Evolutionary conservation across 2,329 filamentous ascomycete species (phyloP).

Genomic region (Colletotrichum cuscutae): DNA sequence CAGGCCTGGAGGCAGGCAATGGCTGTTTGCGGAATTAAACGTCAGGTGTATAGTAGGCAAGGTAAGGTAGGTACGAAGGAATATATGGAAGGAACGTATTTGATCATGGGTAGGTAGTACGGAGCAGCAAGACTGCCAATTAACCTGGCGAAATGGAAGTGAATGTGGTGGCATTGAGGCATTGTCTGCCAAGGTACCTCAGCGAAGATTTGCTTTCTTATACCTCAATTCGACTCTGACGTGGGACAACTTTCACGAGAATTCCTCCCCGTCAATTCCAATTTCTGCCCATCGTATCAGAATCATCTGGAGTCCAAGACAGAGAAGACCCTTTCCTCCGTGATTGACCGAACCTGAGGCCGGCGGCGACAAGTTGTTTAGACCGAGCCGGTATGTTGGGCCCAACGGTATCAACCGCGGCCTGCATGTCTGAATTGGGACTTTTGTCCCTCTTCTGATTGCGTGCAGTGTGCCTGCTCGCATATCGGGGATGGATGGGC

Average conservation of each 20-base stretch:
- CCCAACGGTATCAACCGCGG: neutral
- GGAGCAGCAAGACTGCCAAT: neutral
- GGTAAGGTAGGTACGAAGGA: neutral
- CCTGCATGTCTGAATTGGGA: slow-evolving; percentile 16
- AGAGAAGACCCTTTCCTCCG: neutral
- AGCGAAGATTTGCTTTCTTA: no score
- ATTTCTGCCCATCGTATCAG: neutral
- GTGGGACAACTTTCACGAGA: neutral
- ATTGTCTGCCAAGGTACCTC: neutral
- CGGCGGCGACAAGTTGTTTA: neutral
- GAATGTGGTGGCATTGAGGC: neutral
- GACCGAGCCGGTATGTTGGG: slow-evolving; percentile 15
- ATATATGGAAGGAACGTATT: neutral
- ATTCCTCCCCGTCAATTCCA: neutral
- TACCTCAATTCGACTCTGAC: neutral
- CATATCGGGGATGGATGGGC: slow-evolving; percentile 17
- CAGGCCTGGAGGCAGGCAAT: neutral
- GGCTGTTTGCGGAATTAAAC: neutral
- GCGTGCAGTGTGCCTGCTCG: slow-evolving; percentile 12
- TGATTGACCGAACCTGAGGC: neutral
- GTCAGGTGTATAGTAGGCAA: neutral
- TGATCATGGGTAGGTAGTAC: neutral
- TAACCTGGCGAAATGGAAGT: neutral
- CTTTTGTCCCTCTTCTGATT: slow-evolving; percentile 19
- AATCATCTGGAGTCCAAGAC: neutral